Percentiles rank a stretch among this genome's conserved stretches.
phyloP scores from a whole-genome alignment of 441 rosid species.

The Capsella rubella region DNA sequence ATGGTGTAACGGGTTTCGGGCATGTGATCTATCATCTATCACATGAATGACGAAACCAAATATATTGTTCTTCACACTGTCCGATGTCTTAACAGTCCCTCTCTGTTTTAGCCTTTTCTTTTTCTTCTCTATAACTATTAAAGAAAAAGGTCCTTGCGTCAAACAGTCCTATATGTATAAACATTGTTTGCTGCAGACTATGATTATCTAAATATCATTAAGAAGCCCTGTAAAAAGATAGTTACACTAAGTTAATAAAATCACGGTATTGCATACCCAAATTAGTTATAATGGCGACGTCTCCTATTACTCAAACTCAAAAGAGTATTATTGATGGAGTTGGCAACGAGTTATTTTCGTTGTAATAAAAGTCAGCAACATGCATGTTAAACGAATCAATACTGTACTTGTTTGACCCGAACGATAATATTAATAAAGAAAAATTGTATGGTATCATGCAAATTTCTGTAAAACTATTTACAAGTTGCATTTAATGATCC shows the following conservation, averaged over 20 bases:
- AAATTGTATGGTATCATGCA: background rate
- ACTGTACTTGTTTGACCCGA: slow-evolving; percentile 18
- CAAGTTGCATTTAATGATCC: slow-evolving; percentile 36
- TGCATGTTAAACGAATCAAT: slow-evolving; percentile 8
- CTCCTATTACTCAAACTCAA: slow-evolving; percentile 5
- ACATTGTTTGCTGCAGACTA: background rate
- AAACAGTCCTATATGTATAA: background rate
- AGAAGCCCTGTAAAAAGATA: background rate
- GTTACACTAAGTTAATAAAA: too few species aligned
- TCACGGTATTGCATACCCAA: too few species aligned
- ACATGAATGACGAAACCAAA: background rate
- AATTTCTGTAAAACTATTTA: slow-evolving; percentile 8
- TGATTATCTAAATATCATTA: background rate
- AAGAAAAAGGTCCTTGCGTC: background rate
- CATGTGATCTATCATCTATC: background rate
- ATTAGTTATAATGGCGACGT: too few species aligned
- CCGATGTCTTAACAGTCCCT: background rate
- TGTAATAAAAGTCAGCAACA: slow-evolving; percentile 6
- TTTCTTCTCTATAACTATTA: background rate
- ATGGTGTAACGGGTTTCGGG: background rate
- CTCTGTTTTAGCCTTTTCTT: background rate
- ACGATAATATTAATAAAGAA: background rate
- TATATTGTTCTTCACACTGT: background rate
- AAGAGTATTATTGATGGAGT: slow-evolving; percentile 33
- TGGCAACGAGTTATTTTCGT: slow-evolving; percentile 17